Conservation (phyloP, 306 rosid genomes). For the Aeschynomene evenia region DNA sequence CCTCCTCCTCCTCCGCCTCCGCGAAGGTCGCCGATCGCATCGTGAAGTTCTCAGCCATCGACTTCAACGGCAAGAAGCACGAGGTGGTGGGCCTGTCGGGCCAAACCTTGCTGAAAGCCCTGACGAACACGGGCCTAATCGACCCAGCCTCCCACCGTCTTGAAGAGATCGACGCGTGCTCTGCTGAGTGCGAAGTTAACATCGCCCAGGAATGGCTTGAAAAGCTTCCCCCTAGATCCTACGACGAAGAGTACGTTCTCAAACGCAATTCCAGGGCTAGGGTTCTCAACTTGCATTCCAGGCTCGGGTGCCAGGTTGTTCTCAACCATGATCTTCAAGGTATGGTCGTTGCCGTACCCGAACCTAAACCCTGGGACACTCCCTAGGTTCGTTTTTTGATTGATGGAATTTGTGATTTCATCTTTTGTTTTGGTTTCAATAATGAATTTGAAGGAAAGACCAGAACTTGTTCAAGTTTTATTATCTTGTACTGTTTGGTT, state of each 20-base stretch:
- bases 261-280: constrained; percentile 62
- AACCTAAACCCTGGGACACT: constrained; percentile 90
- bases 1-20: constrained; percentile 34
- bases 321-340: constrained; percentile 82
- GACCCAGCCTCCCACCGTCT: constrained; percentile 92
- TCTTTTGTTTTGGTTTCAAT: constrained; percentile 19
- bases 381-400: constrained; percentile 32
- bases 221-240: constrained; percentile 73
- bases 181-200: constrained; percentile 88
- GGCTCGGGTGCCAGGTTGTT: constrained; percentile 88
- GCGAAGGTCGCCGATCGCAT: constrained; percentile 79
- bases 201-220: constrained; percentile 95
- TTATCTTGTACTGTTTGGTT: not conserved
- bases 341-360: constrained; percentile 90
- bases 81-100: constrained; percentile 74
- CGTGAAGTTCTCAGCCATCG: constrained; percentile 76
- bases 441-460: constrained; percentile 5
- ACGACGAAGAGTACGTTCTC: constrained; percentile 85
- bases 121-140: constrained; percentile 64
- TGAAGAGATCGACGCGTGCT: constrained; percentile 92
- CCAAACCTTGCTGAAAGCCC: constrained; percentile 79
- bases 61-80: constrained; percentile 65
- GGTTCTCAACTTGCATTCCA: constrained; percentile 74
- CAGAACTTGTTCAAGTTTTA: not conserved
- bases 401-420: not conserved